phyloP scores from a whole-genome alignment of 163 green algal genomes.

The Coccomyxa subellipsoidea region DNA sequence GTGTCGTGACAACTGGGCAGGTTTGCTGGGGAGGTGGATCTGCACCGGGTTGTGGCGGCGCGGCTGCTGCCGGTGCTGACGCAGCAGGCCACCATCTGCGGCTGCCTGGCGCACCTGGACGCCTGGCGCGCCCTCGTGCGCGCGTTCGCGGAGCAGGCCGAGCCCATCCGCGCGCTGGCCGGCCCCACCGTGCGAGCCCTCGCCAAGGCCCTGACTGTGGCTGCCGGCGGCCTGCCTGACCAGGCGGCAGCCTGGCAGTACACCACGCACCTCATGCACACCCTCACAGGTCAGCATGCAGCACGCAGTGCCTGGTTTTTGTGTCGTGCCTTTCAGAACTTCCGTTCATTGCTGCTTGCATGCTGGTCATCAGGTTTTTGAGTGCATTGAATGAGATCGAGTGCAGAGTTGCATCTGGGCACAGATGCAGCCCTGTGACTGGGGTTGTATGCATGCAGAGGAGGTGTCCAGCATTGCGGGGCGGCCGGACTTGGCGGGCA shows the following conservation, averaged over 20 bases:
- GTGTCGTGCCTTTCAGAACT: no score
- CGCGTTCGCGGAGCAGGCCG: slow-evolving; percentile 38
- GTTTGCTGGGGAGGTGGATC: slow-evolving; percentile 59
- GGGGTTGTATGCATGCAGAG: slow-evolving; percentile 17
- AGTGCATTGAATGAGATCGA: no score
- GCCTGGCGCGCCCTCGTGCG: slow-evolving; percentile 58
- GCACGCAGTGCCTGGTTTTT: no score
- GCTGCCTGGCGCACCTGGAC: slow-evolving; percentile 29
- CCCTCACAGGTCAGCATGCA: not conserved
- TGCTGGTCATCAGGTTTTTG: no score
- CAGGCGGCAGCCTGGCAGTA: not conserved
- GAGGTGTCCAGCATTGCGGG: slow-evolving; percentile 23
- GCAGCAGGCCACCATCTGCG: slow-evolving; percentile 33
- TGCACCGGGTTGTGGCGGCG: slow-evolving; percentile 48
- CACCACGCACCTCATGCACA: slow-evolving; percentile 22
- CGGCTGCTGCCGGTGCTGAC: slow-evolving; percentile 63
- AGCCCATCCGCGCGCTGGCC: slow-evolving; percentile 20
- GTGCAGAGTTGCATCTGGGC: no score
- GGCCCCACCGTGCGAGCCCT: slow-evolving; percentile 34
- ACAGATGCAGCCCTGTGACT: no score
- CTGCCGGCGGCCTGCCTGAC: slow-evolving; percentile 13
- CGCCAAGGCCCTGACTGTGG: slow-evolving; percentile 26
- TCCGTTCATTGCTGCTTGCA: no score
- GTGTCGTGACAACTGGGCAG: not conserved
- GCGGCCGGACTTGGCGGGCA: slow-evolving; percentile 13